Evolutionary conservation across 176 grass and related monocot species (phyloP).

Genomic region (Thalia dealbata): DNA sequence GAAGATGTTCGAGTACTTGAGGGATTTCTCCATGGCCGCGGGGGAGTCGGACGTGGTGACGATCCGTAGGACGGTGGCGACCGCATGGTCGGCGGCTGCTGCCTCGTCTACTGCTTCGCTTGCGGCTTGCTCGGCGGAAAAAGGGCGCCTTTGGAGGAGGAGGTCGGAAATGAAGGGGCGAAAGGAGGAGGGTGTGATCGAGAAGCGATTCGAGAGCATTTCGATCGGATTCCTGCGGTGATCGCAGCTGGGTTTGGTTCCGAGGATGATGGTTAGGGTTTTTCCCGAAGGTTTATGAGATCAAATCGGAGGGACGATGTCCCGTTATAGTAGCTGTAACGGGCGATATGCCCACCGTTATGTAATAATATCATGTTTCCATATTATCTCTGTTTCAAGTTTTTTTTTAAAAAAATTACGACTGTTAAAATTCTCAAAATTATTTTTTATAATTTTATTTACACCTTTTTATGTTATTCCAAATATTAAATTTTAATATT

Average conservation of each 20-base stretch:
- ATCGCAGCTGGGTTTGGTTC: neutral
- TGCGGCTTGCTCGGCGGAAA: neutral
- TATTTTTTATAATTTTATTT: too few species aligned
- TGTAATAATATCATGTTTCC: too few species aligned
- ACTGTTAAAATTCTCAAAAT: too few species aligned
- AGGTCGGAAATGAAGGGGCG: neutral
- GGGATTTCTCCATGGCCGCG: conserved; percentile 36
- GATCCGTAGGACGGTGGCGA: conserved; percentile 38
- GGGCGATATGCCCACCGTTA: too few species aligned
- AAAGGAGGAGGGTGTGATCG: neutral
- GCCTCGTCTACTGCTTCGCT: neutral
- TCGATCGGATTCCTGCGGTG: neutral
- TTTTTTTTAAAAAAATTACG: too few species aligned
- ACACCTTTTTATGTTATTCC: too few species aligned
- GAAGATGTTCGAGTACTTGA: conserved; percentile 28
- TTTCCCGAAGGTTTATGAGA: neutral
- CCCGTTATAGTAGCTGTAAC: too few species aligned
- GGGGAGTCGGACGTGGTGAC: conserved; percentile 43
- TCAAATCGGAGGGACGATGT: neutral
- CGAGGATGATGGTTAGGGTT: neutral
- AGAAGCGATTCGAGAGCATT: conserved; percentile 1
- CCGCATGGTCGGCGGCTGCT: conserved; percentile 1
- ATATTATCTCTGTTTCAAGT: too few species aligned
- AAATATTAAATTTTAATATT: too few species aligned
- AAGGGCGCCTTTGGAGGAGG: neutral